These are phyloP conservation scores for Nigrospora osmanthi DNA, from an alignment of 2,329 filamentous ascomycete genomes.

Conservation along the genomic window DNA sequence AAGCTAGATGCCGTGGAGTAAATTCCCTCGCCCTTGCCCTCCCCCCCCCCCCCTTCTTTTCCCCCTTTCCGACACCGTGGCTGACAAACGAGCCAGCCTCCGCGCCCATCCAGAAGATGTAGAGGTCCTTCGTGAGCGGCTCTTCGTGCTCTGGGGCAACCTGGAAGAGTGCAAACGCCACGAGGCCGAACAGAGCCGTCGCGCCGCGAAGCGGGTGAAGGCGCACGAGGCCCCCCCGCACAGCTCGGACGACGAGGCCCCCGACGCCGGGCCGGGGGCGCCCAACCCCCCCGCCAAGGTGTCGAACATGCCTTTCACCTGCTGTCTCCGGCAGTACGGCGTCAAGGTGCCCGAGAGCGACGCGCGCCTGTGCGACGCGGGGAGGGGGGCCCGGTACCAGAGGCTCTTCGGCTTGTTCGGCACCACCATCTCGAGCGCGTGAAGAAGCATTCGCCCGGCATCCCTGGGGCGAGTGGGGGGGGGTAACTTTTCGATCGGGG, in stretches of 20 bases:
- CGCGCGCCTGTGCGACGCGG: constrained; percentile 33
- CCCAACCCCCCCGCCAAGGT: constrained; percentile 15
- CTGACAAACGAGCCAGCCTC: constrained; percentile 36
- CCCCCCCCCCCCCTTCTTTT: neutral
- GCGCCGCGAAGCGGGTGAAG: constrained; percentile 13
- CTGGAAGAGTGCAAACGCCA: constrained; percentile 61
- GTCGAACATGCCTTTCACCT: constrained; percentile 55
- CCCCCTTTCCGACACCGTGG: no score
- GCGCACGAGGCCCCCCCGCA: constrained; percentile 24
- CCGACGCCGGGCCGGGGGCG: constrained; percentile 6
- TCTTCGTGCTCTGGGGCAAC: constrained; percentile 81
- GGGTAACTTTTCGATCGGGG: no score
- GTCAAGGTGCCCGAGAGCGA: constrained; percentile 36
- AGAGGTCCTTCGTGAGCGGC: constrained; percentile 51
- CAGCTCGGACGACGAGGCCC: constrained; percentile 21
- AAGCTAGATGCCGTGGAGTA: constrained; percentile 39
- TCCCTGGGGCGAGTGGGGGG: no score
- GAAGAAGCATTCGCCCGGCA: no score
- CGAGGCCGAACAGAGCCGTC: constrained; percentile 17
- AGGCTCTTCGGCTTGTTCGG: constrained; percentile 58
- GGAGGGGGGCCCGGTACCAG: constrained; percentile 45
- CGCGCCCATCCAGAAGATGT: constrained; percentile 41
- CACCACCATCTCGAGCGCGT: constrained; percentile 40
- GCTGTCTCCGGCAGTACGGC: constrained; percentile 67
- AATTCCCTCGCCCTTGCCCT: constrained; percentile 4